These are phyloP conservation scores for Fusarium lateritium DNA, from an alignment of 2,329 filamentous ascomycete genomes.

Conservation along the genomic window DNA sequence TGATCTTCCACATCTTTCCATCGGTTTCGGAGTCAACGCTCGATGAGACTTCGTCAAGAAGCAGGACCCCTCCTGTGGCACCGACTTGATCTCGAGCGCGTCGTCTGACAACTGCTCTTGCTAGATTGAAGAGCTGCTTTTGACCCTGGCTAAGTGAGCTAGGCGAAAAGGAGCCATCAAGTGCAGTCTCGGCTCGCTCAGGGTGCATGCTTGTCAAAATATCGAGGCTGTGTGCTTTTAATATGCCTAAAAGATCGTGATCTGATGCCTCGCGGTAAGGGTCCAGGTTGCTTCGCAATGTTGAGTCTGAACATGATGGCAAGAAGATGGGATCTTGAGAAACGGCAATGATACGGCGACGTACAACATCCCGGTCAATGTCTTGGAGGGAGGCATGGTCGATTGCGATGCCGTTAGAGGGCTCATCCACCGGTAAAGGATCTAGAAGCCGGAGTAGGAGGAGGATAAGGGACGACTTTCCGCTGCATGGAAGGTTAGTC, in stretches of 20 bases:
- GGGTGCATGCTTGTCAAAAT: conserved; percentile 37
- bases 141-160: conserved; percentile 67
- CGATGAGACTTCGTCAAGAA: conserved; percentile 60
- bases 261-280: conserved; percentile 50
- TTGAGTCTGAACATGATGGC: conserved; percentile 48
- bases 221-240: conserved; percentile 53
- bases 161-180: conserved; percentile 50
- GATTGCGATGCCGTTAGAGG: conserved; percentile 53
- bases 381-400: conserved; percentile 56
- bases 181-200: conserved; percentile 53
- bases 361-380: conserved; percentile 59
- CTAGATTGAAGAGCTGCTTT: conserved; percentile 74
- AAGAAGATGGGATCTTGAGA: conserved; percentile 68
- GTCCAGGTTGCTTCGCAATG: conserved; percentile 56
- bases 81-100: conserved; percentile 6
- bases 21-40: conserved; percentile 59
- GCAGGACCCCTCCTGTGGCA: conserved; percentile 45
- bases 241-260: conserved; percentile 48
- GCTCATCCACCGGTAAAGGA: conserved; percentile 41
- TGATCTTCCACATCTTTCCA: conserved; percentile 56
- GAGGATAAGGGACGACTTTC: conserved; percentile 60
- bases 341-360: conserved; percentile 63
- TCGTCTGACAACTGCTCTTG: conserved; percentile 67
- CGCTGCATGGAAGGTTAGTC: conserved; percentile 45
- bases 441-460: conserved; percentile 59